A percentile compares a stretch with the other conserved stretches of the same genome.
phyloP scores from a whole-genome alignment of 495 filamentous ascomycete genomes.

The Penicillium tannophilum region DNA sequence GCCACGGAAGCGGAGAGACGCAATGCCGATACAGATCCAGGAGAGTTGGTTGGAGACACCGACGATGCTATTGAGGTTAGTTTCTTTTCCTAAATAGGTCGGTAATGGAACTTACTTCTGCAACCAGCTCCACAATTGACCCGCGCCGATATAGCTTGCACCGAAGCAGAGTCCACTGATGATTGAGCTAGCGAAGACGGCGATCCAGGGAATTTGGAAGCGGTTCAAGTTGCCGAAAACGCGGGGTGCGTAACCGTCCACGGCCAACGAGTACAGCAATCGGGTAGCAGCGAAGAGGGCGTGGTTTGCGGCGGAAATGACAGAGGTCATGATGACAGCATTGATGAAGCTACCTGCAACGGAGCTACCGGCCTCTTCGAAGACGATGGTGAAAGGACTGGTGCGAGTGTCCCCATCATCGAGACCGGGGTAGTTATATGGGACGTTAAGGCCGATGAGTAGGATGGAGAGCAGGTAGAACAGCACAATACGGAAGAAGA shows the following conservation, averaged over 20 bases:
- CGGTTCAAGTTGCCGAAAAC: conserved; percentile 55
- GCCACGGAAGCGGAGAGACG: conserved; percentile 60
- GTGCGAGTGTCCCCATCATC: conserved; percentile 40
- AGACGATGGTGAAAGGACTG: conserved; percentile 58
- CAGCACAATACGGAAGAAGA: conserved; percentile 56
- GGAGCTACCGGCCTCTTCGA: conserved; percentile 48
- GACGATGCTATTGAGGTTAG: conserved; percentile 39
- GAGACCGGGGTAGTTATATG: conserved; percentile 52
- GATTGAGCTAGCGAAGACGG: conserved; percentile 55
- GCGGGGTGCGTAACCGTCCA: conserved; percentile 47
- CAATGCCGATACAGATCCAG: conserved; percentile 61
- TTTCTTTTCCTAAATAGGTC: conserved; percentile 14
- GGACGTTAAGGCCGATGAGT: conserved; percentile 54
- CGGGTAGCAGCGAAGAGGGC: conserved; percentile 57
- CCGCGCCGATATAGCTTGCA: conserved; percentile 62
- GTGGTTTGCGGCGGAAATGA: conserved; percentile 56
- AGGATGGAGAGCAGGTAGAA: conserved; percentile 55
- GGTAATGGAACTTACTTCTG: conserved; percentile 46
- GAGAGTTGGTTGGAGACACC: conserved; percentile 65
- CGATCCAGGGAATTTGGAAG: conserved; percentile 61
- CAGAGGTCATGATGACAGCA: conserved; percentile 57
- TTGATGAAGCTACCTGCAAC: conserved; percentile 58
- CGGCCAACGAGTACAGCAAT: conserved; percentile 51
- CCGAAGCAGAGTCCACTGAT: conserved; percentile 63
- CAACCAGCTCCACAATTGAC: conserved; percentile 59